phyloP scores from a whole-genome alignment of 108 stramenopile genomes.

The Fragilaria crotonensis region DNA sequence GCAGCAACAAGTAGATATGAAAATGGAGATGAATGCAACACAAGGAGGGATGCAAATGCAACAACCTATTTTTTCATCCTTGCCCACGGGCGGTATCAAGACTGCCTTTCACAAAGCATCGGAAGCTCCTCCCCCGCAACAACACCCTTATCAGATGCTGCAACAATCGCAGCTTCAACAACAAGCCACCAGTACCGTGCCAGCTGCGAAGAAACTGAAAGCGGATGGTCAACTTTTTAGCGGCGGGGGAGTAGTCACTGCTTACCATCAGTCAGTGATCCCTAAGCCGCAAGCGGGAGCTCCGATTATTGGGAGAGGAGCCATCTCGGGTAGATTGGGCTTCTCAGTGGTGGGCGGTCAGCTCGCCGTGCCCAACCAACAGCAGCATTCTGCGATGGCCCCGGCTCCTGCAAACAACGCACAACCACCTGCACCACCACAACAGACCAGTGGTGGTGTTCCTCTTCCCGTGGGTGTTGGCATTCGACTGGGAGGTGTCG shows the following conservation, averaged over 20 bases:
- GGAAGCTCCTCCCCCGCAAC: slow-evolving; percentile 13
- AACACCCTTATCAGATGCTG: too few species aligned
- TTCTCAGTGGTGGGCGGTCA: slow-evolving; percentile 9
- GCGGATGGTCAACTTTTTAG: neutral
- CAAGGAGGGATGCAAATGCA: neutral
- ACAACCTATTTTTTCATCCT: neutral
- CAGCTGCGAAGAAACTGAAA: slow-evolving; percentile 6
- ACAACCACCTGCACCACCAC: neutral
- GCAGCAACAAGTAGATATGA: slow-evolving; percentile 8
- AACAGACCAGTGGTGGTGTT: slow-evolving; percentile 12
- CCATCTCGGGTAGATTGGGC: slow-evolving; percentile 12
- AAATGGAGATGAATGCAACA: neutral
- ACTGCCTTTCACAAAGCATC: slow-evolving; percentile 46
- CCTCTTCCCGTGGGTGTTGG: slow-evolving; percentile 57
- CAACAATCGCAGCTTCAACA: slow-evolving; percentile 12
- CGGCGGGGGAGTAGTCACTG: neutral
- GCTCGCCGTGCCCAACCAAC: neutral
- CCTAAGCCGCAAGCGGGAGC: slow-evolving; percentile 2
- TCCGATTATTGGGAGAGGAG: neutral
- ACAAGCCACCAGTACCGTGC: slow-evolving; percentile 2
- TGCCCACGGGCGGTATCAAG: slow-evolving; percentile 60
- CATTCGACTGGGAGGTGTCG: slow-evolving; percentile 48
- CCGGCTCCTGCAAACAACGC: slow-evolving; percentile 1
- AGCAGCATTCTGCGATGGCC: neutral
- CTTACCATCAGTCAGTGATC: neutral